Conservation (phyloP, 768 basidiomycete genomes). For the Suillus decipiens region DNA sequence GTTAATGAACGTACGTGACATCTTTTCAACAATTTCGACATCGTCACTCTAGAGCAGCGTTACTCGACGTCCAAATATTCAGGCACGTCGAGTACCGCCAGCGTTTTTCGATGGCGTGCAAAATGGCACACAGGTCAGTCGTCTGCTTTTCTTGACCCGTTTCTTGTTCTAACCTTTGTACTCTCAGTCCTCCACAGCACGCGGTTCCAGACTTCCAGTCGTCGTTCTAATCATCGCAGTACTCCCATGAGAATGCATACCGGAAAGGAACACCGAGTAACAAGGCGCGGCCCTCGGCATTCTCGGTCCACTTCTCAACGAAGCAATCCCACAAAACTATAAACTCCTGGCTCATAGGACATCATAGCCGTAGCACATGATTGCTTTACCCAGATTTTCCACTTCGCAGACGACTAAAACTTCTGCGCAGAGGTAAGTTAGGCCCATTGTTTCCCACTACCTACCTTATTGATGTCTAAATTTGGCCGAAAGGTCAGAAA, state of each 20-base stretch:
- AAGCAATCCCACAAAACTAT: conserved; percentile 61
- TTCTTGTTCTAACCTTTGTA: too few species aligned
- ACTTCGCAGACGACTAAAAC: conserved; percentile 48
- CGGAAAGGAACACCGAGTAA: conserved; percentile 63
- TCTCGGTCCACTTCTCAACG: conserved; percentile 54
- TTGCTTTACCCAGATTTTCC: conserved; percentile 51
- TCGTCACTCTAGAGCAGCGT: too few species aligned
- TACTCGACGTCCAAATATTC: too few species aligned
- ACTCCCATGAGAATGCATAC: conserved; percentile 44
- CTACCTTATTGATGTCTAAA: conserved; percentile 16
- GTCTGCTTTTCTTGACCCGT: too few species aligned
- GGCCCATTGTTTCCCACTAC: conserved; percentile 55
- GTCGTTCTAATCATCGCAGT: too few species aligned
- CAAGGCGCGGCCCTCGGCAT: conserved; percentile 42
- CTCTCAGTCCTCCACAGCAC: too few species aligned
- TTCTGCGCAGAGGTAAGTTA: conserved; percentile 59
- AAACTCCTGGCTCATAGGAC: conserved; percentile 42
- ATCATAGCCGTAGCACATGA: conserved; percentile 22
- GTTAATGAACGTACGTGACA: too few species aligned
- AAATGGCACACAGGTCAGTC: too few species aligned
- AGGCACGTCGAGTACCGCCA: too few species aligned
- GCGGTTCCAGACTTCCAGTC: too few species aligned
- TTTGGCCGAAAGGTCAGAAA: conserved; percentile 37
- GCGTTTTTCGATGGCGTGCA: too few species aligned
- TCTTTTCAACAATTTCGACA: too few species aligned